Percentiles rank a stretch among this genome's conserved stretches.
Conservation (phyloP, 2,329 filamentous ascomycete genomes). For the Sporothrix sp. region DNA sequence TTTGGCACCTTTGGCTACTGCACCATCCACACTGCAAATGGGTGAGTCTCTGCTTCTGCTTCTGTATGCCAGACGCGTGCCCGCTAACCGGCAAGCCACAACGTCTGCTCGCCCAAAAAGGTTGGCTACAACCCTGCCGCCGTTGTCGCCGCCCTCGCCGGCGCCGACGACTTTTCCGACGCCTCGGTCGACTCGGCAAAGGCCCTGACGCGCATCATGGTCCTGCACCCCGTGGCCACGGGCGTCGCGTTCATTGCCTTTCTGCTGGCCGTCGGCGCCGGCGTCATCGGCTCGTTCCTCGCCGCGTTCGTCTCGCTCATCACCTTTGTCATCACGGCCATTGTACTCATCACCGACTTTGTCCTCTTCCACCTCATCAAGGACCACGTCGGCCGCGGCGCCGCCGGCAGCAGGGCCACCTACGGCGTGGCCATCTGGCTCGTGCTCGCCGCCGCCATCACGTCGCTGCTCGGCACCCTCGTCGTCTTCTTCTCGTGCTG, state of each 20-base stretch:
- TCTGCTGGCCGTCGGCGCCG: slow-evolving; percentile 42
- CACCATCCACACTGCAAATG: slow-evolving; percentile 22
- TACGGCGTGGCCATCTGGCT: slow-evolving; percentile 52
- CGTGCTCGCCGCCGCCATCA: slow-evolving; percentile 44
- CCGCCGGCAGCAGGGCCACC: slow-evolving; percentile 23
- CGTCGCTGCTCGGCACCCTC: slow-evolving; percentile 44
- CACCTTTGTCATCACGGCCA: slow-evolving; percentile 38
- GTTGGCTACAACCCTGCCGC: slow-evolving; percentile 48
- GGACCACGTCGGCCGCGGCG: slow-evolving; percentile 41
- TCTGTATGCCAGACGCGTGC: no score
- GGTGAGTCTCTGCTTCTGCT: no score
- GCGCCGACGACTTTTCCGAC: slow-evolving; percentile 34
- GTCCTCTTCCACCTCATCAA: slow-evolving; percentile 46
- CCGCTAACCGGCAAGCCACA: slow-evolving; percentile 19
- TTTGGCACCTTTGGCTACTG: slow-evolving; percentile 57
- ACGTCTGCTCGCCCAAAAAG: slow-evolving; percentile 33
- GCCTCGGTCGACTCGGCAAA: slow-evolving; percentile 24
- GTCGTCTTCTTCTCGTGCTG: slow-evolving; percentile 55
- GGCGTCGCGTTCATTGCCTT: slow-evolving; percentile 50
- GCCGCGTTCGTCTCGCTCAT: slow-evolving; percentile 40
- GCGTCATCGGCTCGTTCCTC: slow-evolving; percentile 41
- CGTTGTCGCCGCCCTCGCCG: slow-evolving; percentile 32
- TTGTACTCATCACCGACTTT: slow-evolving; percentile 47
- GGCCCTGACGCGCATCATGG: slow-evolving; percentile 46
- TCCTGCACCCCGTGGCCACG: slow-evolving; percentile 52